Base-by-base conservation (phyloP, 2,329 filamentous ascomycete species). In the Verticillium zaregamsianum region DNA sequence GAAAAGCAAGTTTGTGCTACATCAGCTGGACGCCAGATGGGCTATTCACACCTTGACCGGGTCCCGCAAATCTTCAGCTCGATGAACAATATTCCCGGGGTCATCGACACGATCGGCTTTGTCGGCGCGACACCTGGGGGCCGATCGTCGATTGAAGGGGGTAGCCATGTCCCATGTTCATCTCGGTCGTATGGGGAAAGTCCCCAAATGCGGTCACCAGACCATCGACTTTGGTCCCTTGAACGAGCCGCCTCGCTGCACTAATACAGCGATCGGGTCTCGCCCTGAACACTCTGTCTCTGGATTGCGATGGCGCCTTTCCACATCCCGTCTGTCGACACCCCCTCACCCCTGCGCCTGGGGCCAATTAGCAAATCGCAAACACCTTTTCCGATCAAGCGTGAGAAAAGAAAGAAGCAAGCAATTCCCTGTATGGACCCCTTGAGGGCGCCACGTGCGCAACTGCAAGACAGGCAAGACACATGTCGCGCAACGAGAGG, bases 81-180 rank as follows among this genome's bases (percentile, higher is more conserved):
- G 31, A 20, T 23, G 17, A 14, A 12, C n/a, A 14, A 35, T 57
- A 3, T 15, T 37, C 25, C 55, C 20, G 31, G 55, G n/a, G 31
- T 57, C 31, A 7, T 23, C 11, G 32, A 57, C 15, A 25, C 31
- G 55, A 33, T 35, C 31, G 32, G 55, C 55, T 14, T 39, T 32
- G 31, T 14, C 55, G 31, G n/a, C 15, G 20, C 20, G 6, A 11
- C 5, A 32, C 5, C 20, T 32, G 20, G 12, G 20, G n/a, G 32
- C 31, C 33, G 55, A 57, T 32, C 55, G n/a, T 23, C 28, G 20
- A 14, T 35, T 37, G 14, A 37, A 35, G 14, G 32, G 57, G 57
- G 28, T 39, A 20, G 23, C 57, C 57, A 32, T 49, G 57, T 58
- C 45, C 57, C 45, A 40, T 39, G 37, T 40, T 58, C 57, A 58